Base-by-base conservation (phyloP, 1,139 yeast genomes). In the Taphrina sp. region DNA sequence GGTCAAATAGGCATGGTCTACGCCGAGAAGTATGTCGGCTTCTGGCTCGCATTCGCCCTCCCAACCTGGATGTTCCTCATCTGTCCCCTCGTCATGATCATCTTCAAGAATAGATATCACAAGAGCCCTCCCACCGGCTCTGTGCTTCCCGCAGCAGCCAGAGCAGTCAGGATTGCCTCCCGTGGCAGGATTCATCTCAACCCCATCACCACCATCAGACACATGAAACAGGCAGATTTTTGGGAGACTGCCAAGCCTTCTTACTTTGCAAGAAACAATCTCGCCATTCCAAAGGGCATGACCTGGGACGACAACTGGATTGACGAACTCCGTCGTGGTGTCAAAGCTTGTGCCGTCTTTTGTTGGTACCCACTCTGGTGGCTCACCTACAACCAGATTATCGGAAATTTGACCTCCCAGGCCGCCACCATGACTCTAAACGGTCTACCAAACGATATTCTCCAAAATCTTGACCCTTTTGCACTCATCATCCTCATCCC, bases 41-140 rank as follows among this genome's bases (percentile, higher is more conserved):
- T 79, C 72, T 85, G 90, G 90, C 76, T 82, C 37, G 92, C 90
- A 1, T 85, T 74, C 70, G 72, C 82, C 62, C 73, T 83, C 61
- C 88, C 89, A 16, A 80, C 82, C 68, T 68, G 69, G 61, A 83
- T 83, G 76, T 80, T 79, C 69, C 78, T 80, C 65, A 66, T 83
- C 59, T 88, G 83, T 24, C 74, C 83, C 49, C 64, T 70, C 43
- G 80, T 81, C 16, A 74, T 83, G 61, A 59, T 79, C 42, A 26
- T 79, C 14, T 89, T 89, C 58, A 76, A 73, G 64, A 78, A 80
- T 62, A 66, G 68, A 57, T 83, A 83, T 67, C 75, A 81, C 61
- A 79, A 77, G 67, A 74, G 76, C 28, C 83, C 85, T 23, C 83
- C 85, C 37, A 74, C 77, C 63, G 86, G 83, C 52, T 79, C 80